Base-by-base conservation (phyloP, 2,329 filamentous ascomycete species). In the Aspergillus aculeatinus region DNA sequence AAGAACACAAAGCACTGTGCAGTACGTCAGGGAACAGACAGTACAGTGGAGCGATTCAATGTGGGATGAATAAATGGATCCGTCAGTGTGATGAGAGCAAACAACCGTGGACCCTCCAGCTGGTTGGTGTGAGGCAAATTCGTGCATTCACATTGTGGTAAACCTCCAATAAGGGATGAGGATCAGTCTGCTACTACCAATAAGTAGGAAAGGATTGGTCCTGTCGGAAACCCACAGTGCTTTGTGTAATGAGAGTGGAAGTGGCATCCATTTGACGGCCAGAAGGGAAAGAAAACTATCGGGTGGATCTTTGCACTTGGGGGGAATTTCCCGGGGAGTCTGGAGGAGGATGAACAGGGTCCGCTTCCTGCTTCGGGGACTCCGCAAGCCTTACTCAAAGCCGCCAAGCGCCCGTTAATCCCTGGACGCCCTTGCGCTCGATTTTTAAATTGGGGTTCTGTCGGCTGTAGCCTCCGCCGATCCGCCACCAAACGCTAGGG, bases 1-100 rank as follows among this genome's bases (percentile, higher is more conserved):
- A 47, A 56, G 56, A 48, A 48, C 23, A 48, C n/a, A 19, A 59
- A 59, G 35, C 33, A 51, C 16, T 47, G 16, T 35, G 51, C 57
- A 21, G 42, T n/a, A 51, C 33, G 48, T 59, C 47, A 39, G 48
- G 27, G 47, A 55, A 51, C 25, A 49, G 31, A 55, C 16, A 44
- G 44, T 42, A 11, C 31, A 42, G 57, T 21, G 19, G 14, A 21
- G 51, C 31, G 42, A n/a, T 35, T 21, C 25, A 19, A 44, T 19
- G 39, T 42, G 39, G 39, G 39, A 42, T 42, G 39, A n/a, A 42
- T 35, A 16, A 42, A n/a, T 42, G 39, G 14, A n/a, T 42, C 21
- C 21, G 21, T 21, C 33, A 42, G 39, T 42, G 39, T 12, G 14
- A 44, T 7, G 39, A 44, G 39, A 44, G 39, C 39, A 44, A 29